These are phyloP conservation scores for Penicillium sp. DNA, from an alignment of 2,329 filamentous ascomycete genomes.

Conservation along the genomic window DNA sequence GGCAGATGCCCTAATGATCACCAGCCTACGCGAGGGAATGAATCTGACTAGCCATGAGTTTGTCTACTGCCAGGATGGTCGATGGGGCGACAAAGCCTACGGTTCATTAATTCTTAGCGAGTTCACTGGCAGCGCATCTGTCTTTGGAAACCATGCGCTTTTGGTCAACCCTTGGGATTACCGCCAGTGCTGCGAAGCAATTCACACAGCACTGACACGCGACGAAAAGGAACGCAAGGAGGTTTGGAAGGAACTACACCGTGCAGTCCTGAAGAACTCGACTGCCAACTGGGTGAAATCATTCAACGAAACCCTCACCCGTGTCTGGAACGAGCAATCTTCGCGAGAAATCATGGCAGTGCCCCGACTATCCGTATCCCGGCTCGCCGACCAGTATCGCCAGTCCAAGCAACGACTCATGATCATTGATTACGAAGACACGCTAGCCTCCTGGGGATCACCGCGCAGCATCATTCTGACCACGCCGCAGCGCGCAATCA, in stretches of 20 bases:
- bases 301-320: constrained; percentile 67
- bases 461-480: constrained; percentile 80
- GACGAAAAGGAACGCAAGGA: constrained; percentile 66
- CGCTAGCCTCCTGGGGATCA: constrained; percentile 81
- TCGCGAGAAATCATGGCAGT: constrained; percentile 81
- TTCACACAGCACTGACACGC: constrained; percentile 82
- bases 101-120: constrained; percentile 90
- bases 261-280: constrained; percentile 74
- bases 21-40: constrained; percentile 94
- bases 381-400: constrained; percentile 65
- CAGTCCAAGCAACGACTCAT: constrained; percentile 69
- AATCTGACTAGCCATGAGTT: constrained; percentile 95
- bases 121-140: constrained; percentile 85
- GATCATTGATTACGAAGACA: constrained; percentile 91
- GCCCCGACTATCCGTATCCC: constrained; percentile 71
- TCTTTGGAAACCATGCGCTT: constrained; percentile 77
- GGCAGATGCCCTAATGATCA: constrained; percentile 90
- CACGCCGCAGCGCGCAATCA: constrained; percentile 80
- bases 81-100: constrained; percentile 69
- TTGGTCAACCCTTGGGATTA: constrained; percentile 97
- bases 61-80: constrained; percentile 86
- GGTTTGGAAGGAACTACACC: constrained; percentile 71
- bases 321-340: constrained; percentile 79
- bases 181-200: constrained; percentile 78
- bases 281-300: constrained; percentile 82